A percentile compares a stretch with the other conserved stretches of the same genome.
These are phyloP conservation scores for Crithidia fasciculata DNA, from an alignment of 208 protist species.

Conservation along the genomic window DNA sequence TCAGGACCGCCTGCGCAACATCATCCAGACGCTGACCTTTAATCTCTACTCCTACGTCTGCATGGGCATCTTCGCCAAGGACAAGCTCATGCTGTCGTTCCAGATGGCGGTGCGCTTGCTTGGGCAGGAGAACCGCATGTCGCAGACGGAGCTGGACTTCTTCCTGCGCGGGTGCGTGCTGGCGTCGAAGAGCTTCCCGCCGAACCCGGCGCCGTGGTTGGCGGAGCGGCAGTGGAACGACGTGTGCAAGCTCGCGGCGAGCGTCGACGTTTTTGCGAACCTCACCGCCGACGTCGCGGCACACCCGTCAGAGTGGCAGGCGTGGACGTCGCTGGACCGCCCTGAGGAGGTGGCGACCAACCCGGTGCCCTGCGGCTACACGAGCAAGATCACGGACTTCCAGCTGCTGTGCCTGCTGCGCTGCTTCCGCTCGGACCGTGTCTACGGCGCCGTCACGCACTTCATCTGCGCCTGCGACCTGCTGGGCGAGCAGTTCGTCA, in stretches of 20 bases:
- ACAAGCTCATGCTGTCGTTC: slow-evolving; percentile 99
- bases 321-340: slow-evolving; percentile 91
- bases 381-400: slow-evolving; percentile 80
- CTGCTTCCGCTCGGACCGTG: slow-evolving; percentile 97
- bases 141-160: slow-evolving; percentile 95
- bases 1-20: slow-evolving; percentile 96
- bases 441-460: slow-evolving; percentile 92
- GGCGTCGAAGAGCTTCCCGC: slow-evolving; percentile 90
- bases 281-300: slow-evolving; percentile 77
- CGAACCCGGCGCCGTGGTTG: slow-evolving; percentile 92
- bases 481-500: slow-evolving; percentile 94
- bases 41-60: slow-evolving; percentile 98
- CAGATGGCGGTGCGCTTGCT: slow-evolving; percentile 98
- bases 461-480: slow-evolving; percentile 95
- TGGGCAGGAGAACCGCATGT: slow-evolving; percentile 83
- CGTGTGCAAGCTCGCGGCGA: slow-evolving; percentile 84
- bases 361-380: slow-evolving; percentile 81
- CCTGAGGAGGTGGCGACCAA: slow-evolving; percentile 89
- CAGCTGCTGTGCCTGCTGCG: slow-evolving; percentile 96
- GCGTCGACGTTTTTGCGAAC: slow-evolving; percentile 80
- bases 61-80: slow-evolving; percentile 98
- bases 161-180: slow-evolving; percentile 98
- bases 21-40: slow-evolving; percentile 96
- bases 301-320: slow-evolving; percentile 91
- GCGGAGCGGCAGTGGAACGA: slow-evolving; percentile 97